Evolutionary conservation across 805 yeast species (phyloP).

Genomic region (Metschnikowia continentalis): DNA sequence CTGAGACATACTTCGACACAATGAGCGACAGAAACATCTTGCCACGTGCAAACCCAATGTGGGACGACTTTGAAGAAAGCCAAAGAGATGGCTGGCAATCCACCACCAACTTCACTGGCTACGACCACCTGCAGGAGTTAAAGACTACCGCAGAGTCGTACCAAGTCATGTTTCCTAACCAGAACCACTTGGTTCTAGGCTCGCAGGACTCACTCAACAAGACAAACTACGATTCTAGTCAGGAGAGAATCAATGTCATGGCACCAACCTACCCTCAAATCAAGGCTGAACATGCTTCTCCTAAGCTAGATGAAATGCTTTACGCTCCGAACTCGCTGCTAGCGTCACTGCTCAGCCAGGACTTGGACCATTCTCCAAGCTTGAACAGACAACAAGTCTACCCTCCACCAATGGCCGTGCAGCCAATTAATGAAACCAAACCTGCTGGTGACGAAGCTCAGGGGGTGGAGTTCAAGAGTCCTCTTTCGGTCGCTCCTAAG

Average conservation of each 20-base stretch:
- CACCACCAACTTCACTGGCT: neutral
- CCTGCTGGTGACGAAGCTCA: neutral
- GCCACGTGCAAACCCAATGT: conserved; percentile 2
- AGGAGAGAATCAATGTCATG: neutral
- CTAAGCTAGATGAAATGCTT: conserved; percentile 2
- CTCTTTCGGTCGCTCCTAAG: neutral
- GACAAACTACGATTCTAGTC: neutral
- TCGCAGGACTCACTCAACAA: neutral
- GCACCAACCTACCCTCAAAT: neutral
- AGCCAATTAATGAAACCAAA: neutral
- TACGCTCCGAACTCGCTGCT: neutral
- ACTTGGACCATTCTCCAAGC: conserved; percentile 1
- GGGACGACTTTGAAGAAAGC: conserved; percentile 1
- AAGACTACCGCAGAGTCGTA: neutral
- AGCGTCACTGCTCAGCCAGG: conserved; percentile 1
- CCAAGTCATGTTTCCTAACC: conserved; percentile 2
- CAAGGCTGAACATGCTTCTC: neutral
- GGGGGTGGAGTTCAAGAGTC: neutral
- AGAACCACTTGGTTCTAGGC: neutral
- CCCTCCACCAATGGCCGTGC: neutral
- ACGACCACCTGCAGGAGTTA: conserved; percentile 2
- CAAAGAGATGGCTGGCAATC: neutral
- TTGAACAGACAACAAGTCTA: neutral
- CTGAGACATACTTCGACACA: conserved; percentile 1
- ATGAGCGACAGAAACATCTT: conserved; percentile 2